Evolutionary conservation across 2,329 filamentous ascomycete species (phyloP).

Genomic region (Didymella pomorum): DNA sequence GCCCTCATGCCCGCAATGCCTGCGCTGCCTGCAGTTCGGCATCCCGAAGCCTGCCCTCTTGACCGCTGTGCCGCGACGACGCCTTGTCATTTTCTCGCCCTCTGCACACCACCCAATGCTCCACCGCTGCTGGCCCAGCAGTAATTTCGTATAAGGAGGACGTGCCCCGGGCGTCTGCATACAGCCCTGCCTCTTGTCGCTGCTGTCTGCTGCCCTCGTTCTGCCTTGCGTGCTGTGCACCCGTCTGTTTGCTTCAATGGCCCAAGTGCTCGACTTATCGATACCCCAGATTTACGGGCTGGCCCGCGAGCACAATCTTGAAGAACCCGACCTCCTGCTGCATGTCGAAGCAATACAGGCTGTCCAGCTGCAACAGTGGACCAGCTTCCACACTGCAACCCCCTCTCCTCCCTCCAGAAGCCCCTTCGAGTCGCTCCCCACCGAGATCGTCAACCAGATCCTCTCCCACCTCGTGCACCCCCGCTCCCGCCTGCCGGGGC

Average conservation of each 20-base stretch:
- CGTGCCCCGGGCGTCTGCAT: conserved; percentile 7
- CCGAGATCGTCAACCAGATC: conserved; percentile 41
- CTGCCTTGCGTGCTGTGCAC: conserved; percentile 3
- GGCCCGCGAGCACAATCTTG: conserved; percentile 7
- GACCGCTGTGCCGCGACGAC: conserved; percentile 15
- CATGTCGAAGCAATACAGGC: background rate
- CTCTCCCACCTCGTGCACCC: conserved; percentile 41
- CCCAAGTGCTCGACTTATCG: conserved; percentile 3
- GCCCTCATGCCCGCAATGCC: background rate
- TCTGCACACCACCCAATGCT: background rate
- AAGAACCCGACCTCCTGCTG: background rate
- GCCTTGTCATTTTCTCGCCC: conserved; percentile 30
- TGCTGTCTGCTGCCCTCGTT: background rate
- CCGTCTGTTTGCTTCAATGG: conserved; percentile 2
- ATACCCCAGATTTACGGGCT: conserved; percentile 3
- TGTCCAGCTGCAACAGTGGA: background rate
- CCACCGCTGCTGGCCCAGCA: conserved; percentile 1
- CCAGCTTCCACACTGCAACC: background rate
- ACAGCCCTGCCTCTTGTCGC: background rate
- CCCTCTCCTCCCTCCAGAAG: conserved; percentile 1
- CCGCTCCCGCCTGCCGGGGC: conserved; percentile 40
- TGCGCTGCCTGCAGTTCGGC: conserved; percentile 16
- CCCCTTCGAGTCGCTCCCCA: conserved; percentile 37
- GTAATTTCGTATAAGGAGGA: conserved; percentile 12
- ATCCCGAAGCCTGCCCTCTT: conserved; percentile 19